Conservation (phyloP, 2,329 filamentous ascomycete species). For the Microthyrium microscopicum region DNA sequence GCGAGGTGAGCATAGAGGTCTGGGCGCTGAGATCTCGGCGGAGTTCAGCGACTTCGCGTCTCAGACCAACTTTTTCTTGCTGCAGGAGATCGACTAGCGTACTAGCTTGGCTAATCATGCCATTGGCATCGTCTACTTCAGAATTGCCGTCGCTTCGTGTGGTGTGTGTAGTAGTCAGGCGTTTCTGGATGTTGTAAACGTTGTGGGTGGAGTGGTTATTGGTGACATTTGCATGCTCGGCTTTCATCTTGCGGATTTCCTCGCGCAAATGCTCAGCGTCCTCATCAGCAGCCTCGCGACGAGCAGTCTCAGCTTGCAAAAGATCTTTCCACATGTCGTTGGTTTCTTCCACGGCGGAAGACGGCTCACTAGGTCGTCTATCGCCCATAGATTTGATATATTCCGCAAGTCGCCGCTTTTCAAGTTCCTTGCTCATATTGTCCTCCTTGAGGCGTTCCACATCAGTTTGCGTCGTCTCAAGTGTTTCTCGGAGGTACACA, state of each 20-base stretch:
- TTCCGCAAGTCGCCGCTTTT: conserved; percentile 74
- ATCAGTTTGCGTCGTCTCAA: conserved; percentile 69
- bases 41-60: conserved; percentile 79
- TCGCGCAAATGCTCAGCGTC: conserved; percentile 73
- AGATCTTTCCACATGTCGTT: conserved; percentile 86
- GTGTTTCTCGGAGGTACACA: conserved; percentile 63
- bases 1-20: conserved; percentile 90
- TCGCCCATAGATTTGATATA: conserved; percentile 52
- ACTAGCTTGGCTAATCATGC: conserved; percentile 20
- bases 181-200: conserved; percentile 21
- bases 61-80: conserved; percentile 81
- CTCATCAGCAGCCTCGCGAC: conserved; percentile 78
- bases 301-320: conserved; percentile 75
- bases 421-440: conserved; percentile 59
- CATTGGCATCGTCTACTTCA: conserved; percentile 20
- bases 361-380: conserved; percentile 22
- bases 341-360: conserved; percentile 22
- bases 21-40: conserved; percentile 87
- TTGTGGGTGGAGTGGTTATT: conserved; percentile 22
- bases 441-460: conserved; percentile 72
- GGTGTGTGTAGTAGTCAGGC: conserved; percentile 14
- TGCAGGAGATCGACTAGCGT: conserved; percentile 74
- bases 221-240: conserved; percentile 21
- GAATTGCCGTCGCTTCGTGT: conserved; percentile 10
- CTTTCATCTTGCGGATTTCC: conserved; percentile 56